Conservation (phyloP, 495 filamentous ascomycete genomes). For the Aspergillus hancockii region DNA sequence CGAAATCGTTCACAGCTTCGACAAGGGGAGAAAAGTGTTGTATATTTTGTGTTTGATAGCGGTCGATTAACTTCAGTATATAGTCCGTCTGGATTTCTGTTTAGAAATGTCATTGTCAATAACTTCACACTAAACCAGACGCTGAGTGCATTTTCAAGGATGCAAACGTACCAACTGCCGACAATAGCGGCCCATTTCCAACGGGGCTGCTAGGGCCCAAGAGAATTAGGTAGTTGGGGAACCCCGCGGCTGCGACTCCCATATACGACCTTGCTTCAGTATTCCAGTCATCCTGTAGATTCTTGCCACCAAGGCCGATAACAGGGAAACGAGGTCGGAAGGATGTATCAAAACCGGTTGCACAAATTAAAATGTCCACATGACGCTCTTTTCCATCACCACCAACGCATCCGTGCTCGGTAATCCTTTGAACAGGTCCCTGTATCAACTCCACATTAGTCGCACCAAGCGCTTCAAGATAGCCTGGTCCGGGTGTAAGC, state of each 20-base stretch:
- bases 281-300: slow-evolving; percentile 46
- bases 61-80: slow-evolving; percentile 13
- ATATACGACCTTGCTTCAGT: slow-evolving; percentile 51
- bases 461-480: slow-evolving; percentile 37
- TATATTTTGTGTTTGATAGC: slow-evolving; percentile 16
- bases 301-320: slow-evolving; percentile 41
- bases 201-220: slow-evolving; percentile 34
- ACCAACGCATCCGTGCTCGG: slow-evolving; percentile 35
- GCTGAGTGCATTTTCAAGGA: background rate
- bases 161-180: background rate
- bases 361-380: slow-evolving; percentile 40
- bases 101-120: slow-evolving; percentile 14
- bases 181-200: slow-evolving; percentile 18
- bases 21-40: slow-evolving; percentile 5
- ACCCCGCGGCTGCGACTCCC: slow-evolving; percentile 52
- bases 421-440: slow-evolving; percentile 33
- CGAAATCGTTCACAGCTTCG: slow-evolving; percentile 45
- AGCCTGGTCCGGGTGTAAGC: slow-evolving; percentile 39
- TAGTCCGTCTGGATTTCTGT: slow-evolving; percentile 38
- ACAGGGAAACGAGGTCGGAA: slow-evolving; percentile 47
- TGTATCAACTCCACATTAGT: slow-evolving; percentile 38
- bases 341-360: slow-evolving; percentile 51
- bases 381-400: slow-evolving; percentile 35
- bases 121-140: no score
- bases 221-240: slow-evolving; percentile 60